Evolutionary conservation across 164 flowering plant genomes (phyloP).

Genomic region (Chloranthus sessilifolius): DNA sequence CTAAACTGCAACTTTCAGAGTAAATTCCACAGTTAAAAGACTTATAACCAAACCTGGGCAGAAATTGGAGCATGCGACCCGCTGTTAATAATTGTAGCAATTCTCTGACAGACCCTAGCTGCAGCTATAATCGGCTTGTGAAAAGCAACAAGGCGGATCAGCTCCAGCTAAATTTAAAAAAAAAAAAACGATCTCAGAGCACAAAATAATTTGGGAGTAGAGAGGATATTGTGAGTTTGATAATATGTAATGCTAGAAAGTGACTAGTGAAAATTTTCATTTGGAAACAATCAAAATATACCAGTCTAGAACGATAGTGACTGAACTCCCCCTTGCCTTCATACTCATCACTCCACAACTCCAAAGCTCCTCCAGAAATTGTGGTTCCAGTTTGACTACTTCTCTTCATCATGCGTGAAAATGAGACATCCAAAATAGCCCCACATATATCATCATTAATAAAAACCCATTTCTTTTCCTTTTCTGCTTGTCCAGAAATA

Average conservation of each 20-base stretch:
- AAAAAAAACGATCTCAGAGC: too few relatives aligned
- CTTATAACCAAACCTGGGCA: conserved; percentile 48
- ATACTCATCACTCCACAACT: conserved; percentile 91
- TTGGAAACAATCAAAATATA: conserved; percentile 31
- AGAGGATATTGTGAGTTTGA: too few relatives aligned
- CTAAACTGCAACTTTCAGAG: too few relatives aligned
- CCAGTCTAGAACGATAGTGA: conserved; percentile 87
- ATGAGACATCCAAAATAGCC: conserved; percentile 62
- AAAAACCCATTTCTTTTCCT: conserved; percentile 48
- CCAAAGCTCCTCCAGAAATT: conserved; percentile 51
- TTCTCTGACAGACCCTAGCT: conserved; percentile 57
- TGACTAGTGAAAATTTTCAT: too few relatives aligned
- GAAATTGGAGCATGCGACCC: conserved; percentile 37
- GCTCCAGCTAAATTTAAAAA: conserved; percentile 60
- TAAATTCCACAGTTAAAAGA: neutral
- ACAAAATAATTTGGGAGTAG: too few relatives aligned
- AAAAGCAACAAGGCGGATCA: conserved; percentile 58
- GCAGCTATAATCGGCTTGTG: conserved; percentile 72
- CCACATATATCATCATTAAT: conserved; percentile 66
- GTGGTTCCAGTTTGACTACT: conserved; percentile 42
- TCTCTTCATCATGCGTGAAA: conserved; percentile 70
- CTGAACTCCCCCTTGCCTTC: conserved; percentile 87
- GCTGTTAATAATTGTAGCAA: conserved; percentile 40
- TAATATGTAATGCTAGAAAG: too few relatives aligned
- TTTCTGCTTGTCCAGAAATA: conserved; percentile 40